Evolutionary conservation across 2,329 filamentous ascomycete species (phyloP).

Genomic region (Pezizomycotina sp.): DNA sequence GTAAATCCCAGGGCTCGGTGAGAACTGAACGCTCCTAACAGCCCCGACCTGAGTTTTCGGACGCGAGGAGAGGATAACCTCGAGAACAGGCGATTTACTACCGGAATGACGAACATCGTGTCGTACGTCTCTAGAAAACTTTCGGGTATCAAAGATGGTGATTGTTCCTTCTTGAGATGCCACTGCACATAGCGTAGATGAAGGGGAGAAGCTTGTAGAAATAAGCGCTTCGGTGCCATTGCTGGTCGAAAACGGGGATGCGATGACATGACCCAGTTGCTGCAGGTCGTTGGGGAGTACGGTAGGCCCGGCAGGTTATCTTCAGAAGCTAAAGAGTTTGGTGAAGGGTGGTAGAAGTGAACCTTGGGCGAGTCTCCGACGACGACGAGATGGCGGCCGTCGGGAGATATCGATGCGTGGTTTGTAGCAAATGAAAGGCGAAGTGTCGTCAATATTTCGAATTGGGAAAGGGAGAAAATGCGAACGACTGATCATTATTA

Average conservation of each 20-base stretch:
- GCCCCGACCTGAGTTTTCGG: constrained; percentile 56
- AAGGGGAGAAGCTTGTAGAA: constrained; percentile 59
- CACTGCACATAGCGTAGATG: constrained; percentile 53
- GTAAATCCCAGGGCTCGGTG: constrained; percentile 76
- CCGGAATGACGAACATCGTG: too few species aligned
- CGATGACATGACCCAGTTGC: constrained; percentile 21
- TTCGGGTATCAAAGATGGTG: constrained; percentile 48
- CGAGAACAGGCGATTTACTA: constrained; percentile 48
- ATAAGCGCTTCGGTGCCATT: constrained; percentile 38
- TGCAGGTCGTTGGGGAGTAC: constrained; percentile 16
- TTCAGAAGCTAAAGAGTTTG: constrained; percentile 22
- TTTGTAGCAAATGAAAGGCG: constrained; percentile 76
- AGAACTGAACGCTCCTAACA: constrained; percentile 81
- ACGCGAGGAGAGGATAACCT: constrained; percentile 61
- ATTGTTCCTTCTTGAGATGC: constrained; percentile 69
- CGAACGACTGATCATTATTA: constrained; percentile 87
- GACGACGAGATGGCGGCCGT: constrained; percentile 62
- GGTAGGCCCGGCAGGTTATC: constrained; percentile 22
- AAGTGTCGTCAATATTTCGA: constrained; percentile 51
- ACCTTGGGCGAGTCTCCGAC: constrained; percentile 76
- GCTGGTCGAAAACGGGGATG: constrained; percentile 24
- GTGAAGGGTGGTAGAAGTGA: constrained; percentile 55
- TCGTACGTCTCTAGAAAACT: constrained; percentile 16
- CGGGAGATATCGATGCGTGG: constrained; percentile 80
- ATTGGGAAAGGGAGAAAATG: constrained; percentile 58